Base-by-base conservation (phyloP, 352 stramenopile species). In the Globisporangium alternatum region DNA sequence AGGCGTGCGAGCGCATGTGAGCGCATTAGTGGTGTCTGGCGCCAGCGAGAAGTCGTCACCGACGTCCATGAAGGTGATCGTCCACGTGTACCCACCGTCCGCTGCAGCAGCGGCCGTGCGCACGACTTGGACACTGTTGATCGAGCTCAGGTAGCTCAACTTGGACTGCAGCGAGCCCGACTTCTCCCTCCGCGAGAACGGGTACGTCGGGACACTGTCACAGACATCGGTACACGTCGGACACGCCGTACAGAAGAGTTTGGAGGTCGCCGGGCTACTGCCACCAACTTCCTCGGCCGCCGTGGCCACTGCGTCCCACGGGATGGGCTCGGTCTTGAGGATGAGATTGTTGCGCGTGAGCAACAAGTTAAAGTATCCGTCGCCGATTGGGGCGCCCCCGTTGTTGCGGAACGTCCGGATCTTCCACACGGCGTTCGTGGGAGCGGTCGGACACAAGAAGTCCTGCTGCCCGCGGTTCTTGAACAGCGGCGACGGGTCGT, bases 291-390 rank as follows among this genome's bases (percentile, higher is more conserved):
- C 96, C 15, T 98, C 87, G 15, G 58, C 77, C 0, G 90, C 78
- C 33, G 86, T 77, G 1, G 91, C 90, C 22, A 96, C 90, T 8
- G 95, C 94, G 70, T 99, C 86, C 78, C 94, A 98, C 22, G 93
- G 88, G 64, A 99, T 98, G 15, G 89, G 81, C 49, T 97, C 74
- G 7, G 83, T 88, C 10, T 70, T 74, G 35, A 78, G 58, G 8
- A 83, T 59, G 2, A 62, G 53, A 49, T 87, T 84, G 21, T 74
- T 68, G 0, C 82, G 73, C 19, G 71, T 89, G 19, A 93, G 67
- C 41, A 78, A 41, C 13, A 93, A 25, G 5, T 66, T 72, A 47
- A 93, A 93, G 60, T 71, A 91, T 0, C 85, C 85, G 15, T 67
- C 76, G 8, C 57, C 68, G 12, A 91, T 89, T 0, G 72, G 33